Base-by-base conservation (phyloP, 495 filamentous ascomycete species). In the Aspergillus cristatus region DNA sequence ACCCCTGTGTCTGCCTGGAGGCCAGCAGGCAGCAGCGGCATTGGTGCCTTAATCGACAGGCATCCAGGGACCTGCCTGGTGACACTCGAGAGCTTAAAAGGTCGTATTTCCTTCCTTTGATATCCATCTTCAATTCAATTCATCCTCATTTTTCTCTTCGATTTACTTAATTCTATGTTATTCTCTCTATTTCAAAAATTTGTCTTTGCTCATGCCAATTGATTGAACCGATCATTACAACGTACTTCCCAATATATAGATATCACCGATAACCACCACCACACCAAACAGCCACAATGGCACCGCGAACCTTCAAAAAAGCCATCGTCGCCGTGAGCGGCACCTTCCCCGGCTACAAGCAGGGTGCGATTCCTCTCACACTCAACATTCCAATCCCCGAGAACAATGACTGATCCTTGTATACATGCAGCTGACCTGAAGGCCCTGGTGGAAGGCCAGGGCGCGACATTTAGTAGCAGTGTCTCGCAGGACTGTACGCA, bases 311-410 rank as follows among this genome's bases (percentile, higher is more conserved):
- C n/a, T 63, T 77, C 12, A 55, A 67, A 13, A 62, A 61, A 1
- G 58, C 70, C 20, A 59, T 55, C 11, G 65, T 86, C 28, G 72
- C 69, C n/a, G 51, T 82, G 17, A 76, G 74, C 41, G 81, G 82
- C 14, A 67, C 68, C 0, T 76, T 84, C 35, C 65, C 70, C 0
- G 63, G 65, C 6, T 55, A 58, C 13, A 70, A 67, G 11, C 81
- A 84, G 46, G 57, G 71, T 72, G 46, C 39, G 46, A n/a, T n/a
- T n/a, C n/a, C n/a, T n/a, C 8, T 24, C 20, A 24, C 16, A 18
- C 34, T 34, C n/a, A n/a, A n/a, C n/a, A n/a, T n/a, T n/a, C n/a
- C n/a, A n/a, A n/a, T n/a, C n/a, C n/a, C n/a, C n/a, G n/a, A n/a
- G n/a, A n/a, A n/a, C n/a, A n/a, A 18, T 1, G 35, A 32, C 25